Evolutionary conservation across 2,329 filamentous ascomycete species (phyloP).

Genomic region (Alternaria novae-zelandiae): DNA sequence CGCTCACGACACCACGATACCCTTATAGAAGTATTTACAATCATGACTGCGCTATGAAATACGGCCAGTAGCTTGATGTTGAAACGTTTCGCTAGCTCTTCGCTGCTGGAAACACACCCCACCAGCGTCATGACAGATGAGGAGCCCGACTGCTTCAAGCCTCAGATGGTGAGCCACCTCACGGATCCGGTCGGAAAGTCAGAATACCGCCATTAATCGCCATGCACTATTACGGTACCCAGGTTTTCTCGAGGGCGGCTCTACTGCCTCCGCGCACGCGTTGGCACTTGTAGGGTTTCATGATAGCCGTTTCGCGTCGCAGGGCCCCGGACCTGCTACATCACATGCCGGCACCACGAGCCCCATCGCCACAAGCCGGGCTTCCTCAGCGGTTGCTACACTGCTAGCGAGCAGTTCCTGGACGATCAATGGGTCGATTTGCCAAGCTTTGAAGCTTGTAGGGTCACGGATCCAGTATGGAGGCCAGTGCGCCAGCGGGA

Average conservation of each 20-base stretch:
- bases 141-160: constrained; percentile 24
- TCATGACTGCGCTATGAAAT: background rate
- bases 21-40: background rate
- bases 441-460: constrained; percentile 43
- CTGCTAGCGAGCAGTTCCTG: constrained; percentile 32
- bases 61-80: constrained; percentile 19
- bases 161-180: constrained; percentile 27
- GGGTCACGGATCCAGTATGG: constrained; percentile 37
- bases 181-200: constrained; percentile 33
- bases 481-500: constrained; percentile 43
- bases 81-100: constrained; percentile 29
- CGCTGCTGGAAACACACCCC: constrained; percentile 18
- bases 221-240: constrained; percentile 30
- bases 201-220: constrained; percentile 35
- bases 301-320: constrained; percentile 41
- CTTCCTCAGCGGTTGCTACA: constrained; percentile 38
- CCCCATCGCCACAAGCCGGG: constrained; percentile 28
- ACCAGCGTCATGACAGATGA: constrained; percentile 14
- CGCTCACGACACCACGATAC: background rate
- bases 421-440: constrained; percentile 36
- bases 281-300: constrained; percentile 48
- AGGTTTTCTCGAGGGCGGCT: constrained; percentile 34
- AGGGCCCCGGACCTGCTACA: constrained; percentile 48
- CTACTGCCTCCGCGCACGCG: constrained; percentile 36
- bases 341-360: constrained; percentile 39